Conservation (phyloP, 768 basidiomycete genomes). For the Daedalea quercina region DNA sequence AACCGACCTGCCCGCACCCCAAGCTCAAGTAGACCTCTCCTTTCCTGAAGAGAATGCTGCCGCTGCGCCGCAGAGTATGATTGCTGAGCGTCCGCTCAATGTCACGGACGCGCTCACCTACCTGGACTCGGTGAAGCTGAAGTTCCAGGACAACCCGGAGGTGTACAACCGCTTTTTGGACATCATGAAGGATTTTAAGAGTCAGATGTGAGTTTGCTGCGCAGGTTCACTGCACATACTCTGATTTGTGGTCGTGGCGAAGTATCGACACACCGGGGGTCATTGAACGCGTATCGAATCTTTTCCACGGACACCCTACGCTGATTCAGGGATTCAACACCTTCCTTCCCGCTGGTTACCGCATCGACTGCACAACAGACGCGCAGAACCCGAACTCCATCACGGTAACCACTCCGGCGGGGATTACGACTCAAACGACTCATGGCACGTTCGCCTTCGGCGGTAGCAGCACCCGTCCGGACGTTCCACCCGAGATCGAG, state of each 20-base stretch:
- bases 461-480: conserved; percentile 5
- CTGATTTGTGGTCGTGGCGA: background rate
- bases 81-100: conserved; percentile 41
- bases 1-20: background rate
- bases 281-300: conserved; percentile 87
- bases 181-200: conserved; percentile 75
- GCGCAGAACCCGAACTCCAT: conserved; percentile 59
- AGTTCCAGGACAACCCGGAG: conserved; percentile 51
- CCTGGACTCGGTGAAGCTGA: conserved; percentile 57
- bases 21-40: background rate
- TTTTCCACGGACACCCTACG: conserved; percentile 84
- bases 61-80: background rate
- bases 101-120: conserved; percentile 59
- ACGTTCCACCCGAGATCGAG: background rate
- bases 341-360: conserved; percentile 90
- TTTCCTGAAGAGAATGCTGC: background rate
- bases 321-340: conserved; percentile 99
- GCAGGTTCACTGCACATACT: no score
- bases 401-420: conserved; percentile 73
- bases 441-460: conserved; percentile 12
- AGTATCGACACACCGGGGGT: conserved; percentile 98
- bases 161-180: conserved; percentile 61
- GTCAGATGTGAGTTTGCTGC: conserved; percentile 39
- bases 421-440: conserved; percentile 36
- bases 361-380: conserved; percentile 75